Evolutionary conservation across 306 rosid species (phyloP), one percentile per base, ranked within the genome.

Genomic region (Prunus davidiana): DNA sequence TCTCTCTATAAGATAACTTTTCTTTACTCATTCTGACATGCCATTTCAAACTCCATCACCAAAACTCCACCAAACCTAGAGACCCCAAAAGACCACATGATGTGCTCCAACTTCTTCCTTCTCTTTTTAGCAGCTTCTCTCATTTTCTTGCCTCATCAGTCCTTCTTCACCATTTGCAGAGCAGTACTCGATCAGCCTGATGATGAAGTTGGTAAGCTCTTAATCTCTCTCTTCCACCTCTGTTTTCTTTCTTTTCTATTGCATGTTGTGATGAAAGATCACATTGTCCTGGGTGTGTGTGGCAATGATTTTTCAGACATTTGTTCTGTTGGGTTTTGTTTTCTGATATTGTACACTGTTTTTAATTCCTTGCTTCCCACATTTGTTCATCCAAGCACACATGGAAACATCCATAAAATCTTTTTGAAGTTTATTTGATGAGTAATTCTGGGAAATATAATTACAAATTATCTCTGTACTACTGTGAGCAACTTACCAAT

Each of bases 131-230:
- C 71, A 50, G n/a, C 71, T 11, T 49, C 60, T 41, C 78, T 80
- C 76, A 63, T 83, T 66, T 45, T 85, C 28, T 78, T 8, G 47
- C 82, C 84, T 14, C 61, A 16, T 47, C 81, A 72, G 27, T 49
- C 75, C 64, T 67, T 57, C 68, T 69, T 84, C 79, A 8, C 69
- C 46, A 27, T 78, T 71, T 79, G 84, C 82, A 55, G 65, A 75
- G 89, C 90, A 4, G 76, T 52, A 38, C 54, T 38, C 69, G 12
- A 78, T 24, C 77, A 78, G 2, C 34, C 87, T 52, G 82, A 81
- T 52, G 85, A 81, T 57, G 85, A 85, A 88, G 79, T 49, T 52
- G 91, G 98, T 93, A 84, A 70, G 73, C 9, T 38, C n/a, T 12
- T 32, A n/a, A 55, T 50, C 41, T 76, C 25, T 69, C 81, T 72